Percentiles rank a stretch among this genome's conserved stretches.
phyloP scores from a whole-genome alignment of 1,284 basidiomycete genomes.

The Thelephora terrestris region DNA sequence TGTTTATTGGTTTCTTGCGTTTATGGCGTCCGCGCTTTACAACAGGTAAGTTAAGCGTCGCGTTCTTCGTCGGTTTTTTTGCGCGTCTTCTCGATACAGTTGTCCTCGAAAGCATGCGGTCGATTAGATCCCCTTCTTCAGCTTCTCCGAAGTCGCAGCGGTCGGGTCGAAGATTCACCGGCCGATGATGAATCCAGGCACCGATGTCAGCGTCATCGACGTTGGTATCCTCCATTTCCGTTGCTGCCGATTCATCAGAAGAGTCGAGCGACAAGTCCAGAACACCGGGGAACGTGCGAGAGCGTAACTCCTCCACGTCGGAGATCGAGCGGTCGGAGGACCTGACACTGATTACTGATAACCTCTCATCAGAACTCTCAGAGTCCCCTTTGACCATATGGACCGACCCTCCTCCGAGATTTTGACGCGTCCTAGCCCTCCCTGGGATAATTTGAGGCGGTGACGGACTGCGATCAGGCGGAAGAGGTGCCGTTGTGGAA shows the following conservation, averaged over 20 bases:
- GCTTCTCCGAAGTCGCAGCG: constrained; percentile 7
- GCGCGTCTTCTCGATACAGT: constrained; percentile 1
- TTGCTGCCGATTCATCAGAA: neutral
- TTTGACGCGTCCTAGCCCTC: neutral
- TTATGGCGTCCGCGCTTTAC: neutral
- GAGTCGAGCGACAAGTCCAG: neutral
- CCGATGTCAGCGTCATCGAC: constrained; percentile 6
- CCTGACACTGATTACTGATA: neutral
- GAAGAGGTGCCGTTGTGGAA: neutral
- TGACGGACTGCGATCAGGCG: neutral
- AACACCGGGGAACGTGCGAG: neutral
- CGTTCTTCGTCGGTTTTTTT: neutral
- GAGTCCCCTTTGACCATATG: constrained; percentile 17
- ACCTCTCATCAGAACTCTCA: constrained; percentile 18
- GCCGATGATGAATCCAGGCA: neutral
- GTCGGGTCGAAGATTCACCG: neutral
- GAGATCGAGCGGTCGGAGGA: neutral
- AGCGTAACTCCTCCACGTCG: neutral
- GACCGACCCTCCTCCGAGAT: neutral
- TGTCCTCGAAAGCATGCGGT: constrained; percentile 19
- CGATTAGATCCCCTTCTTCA: constrained; percentile 17
- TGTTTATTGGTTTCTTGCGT: neutral
- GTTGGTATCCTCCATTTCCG: neutral
- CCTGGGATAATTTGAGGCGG: neutral
- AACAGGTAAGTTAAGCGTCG: neutral